Evolutionary conservation across 2,329 filamentous ascomycete species (phyloP), one percentile per base, ranked within the genome.

Genomic region (Fusarium tjaetaba): DNA sequence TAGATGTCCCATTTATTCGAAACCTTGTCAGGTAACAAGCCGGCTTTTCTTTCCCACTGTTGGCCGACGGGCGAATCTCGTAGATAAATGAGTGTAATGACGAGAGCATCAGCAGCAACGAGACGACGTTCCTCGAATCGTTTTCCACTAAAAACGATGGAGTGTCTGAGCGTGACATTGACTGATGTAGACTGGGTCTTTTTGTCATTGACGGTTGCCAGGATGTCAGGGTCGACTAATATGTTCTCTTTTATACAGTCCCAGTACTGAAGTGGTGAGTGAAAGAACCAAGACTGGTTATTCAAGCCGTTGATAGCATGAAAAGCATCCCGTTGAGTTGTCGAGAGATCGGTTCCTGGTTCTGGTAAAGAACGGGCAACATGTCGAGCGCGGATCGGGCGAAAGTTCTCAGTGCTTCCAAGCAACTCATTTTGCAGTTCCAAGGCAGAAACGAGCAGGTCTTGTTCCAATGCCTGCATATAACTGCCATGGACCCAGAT

Each of bases 221-320:
- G 80, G 18, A 95, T 86, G 78, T 95, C 86, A 1, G 80, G 61
- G 76, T 96, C 93, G 22, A 82, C 79, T 32, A 87, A 79, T 56
- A 96, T 88, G 11, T 81, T 82, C 3, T 88, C 85, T 11, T 84
- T 78, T n/a, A 86, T 93, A 79, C 91, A 93, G 68, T 90, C 88
- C 93, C 93, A 96, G 81, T 95, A 95, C 81, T 94, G 91, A 61
- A 96, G 82, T 3, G 93, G 93, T n/a, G 93, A 95, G 76, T 95
- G 93, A 78, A 93, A 93, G 75, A 93, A 93, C 92, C 92, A 94
- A 8, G 90, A 90, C 74, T 90, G 83, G 72, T 90, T 88, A 8
- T 86, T 89, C 39, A 90, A 80, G 20, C 89, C 89, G 76, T 91
- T 91, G 73, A 86, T 84, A 58, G 89, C 86, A 77, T 92, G 90